Base-by-base conservation (phyloP, 495 filamentous ascomycete species). In the Lineolata rhizophorae region DNA sequence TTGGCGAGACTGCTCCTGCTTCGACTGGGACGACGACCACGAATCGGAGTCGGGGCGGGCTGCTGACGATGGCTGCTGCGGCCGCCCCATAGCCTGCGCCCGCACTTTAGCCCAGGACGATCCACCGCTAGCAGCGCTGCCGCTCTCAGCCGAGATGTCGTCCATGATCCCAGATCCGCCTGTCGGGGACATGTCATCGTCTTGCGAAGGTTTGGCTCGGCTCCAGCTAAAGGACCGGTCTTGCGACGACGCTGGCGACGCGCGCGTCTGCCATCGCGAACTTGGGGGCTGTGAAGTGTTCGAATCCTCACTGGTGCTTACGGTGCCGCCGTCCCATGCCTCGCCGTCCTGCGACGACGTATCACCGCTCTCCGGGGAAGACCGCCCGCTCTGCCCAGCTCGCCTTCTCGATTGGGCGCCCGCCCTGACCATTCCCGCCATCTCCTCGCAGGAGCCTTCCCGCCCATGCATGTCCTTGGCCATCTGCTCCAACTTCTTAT, bases 131-230 rank as follows among this genome's bases (percentile, higher is more conserved):
- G 22, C 8, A 25, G 8, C 12, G 22, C 22, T 25, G 22, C 19
- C 15, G 14, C 9, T 15, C 26, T 24, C 11, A n/a, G 22, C 22
- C 12, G 22, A 25, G 22, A 25, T 25, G 22, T 25, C 8, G 8
- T 25, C 22, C 12, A 8, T 8, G 12, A 25, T 8, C 12, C 22
- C 8, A 9, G 28, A 9, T 30, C 29, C 35, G 8, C 19, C 35
- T 5, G 29, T 25, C 21, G 35, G 30, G 9, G 35, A 38, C 35
- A 34, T 34, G 20, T 38, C 35, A 20, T 38, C 35, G 20, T 28
- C 29, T 13, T 35, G n/a, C n/a, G n/a, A n/a, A n/a, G n/a, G n/a
- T n/a, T n/a, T n/a, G n/a, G n/a, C n/a, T n/a, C n/a, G n/a, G n/a
- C n/a, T n/a, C n/a, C n/a, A n/a, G n/a, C n/a, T n/a, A n/a, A n/a